Evolutionary conservation across 202 grass and related monocot genomes (phyloP).

Genomic region (Saccharum hybrid): DNA sequence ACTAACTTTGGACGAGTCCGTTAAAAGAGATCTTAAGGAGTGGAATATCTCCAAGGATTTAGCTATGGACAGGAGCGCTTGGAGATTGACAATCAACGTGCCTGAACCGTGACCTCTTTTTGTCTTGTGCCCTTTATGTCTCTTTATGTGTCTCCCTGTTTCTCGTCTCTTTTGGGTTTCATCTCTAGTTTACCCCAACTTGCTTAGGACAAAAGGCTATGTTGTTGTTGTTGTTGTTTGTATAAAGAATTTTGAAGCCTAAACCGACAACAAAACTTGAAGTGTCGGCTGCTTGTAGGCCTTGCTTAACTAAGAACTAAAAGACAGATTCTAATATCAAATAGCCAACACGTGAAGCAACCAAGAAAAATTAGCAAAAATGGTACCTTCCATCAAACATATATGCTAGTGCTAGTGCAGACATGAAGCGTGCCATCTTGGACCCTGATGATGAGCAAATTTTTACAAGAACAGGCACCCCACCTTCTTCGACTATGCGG

Average conservation of each 20-base stretch:
- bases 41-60: no score
- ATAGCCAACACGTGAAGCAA: slow-evolving; percentile 28
- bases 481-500: slow-evolving; percentile 94
- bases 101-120: no score
- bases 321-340: not conserved
- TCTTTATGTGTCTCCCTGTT: no score
- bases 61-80: no score
- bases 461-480: slow-evolving; percentile 87
- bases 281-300: not conserved
- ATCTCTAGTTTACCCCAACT: no score
- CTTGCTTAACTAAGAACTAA: slow-evolving; percentile 35
- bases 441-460: slow-evolving; percentile 91
- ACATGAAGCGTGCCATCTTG: slow-evolving; percentile 99
- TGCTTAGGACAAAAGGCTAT: no score
- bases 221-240: no score
- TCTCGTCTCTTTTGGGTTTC: no score
- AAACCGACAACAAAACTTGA: slow-evolving; percentile 3
- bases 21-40: no score
- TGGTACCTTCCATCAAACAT: slow-evolving; percentile 99
- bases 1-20: no score
- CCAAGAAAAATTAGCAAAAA: slow-evolving; percentile 6
- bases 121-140: no score
- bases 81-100: no score
- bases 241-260: slow-evolving; percentile 24
- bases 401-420: slow-evolving; percentile 93